Evolutionary conservation across 2,329 filamentous ascomycete genomes (phyloP).

Genomic region (Whalleya microplaca): DNA sequence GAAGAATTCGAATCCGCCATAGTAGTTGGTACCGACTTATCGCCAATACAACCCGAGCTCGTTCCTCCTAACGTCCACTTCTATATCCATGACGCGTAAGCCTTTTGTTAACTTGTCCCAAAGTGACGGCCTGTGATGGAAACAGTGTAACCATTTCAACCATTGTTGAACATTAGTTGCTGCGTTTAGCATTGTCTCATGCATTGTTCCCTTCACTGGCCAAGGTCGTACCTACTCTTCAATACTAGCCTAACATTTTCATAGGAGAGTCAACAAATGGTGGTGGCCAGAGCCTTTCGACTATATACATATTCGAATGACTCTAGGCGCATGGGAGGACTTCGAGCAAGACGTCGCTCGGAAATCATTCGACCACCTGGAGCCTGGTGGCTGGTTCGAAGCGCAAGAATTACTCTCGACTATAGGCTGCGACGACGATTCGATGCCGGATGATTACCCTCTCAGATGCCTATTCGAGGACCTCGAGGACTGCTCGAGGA

Average conservation of each 20-base stretch:
- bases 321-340: conserved; percentile 53
- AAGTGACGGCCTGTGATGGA: no score
- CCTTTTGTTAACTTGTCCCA: conserved; percentile 36
- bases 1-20: conserved; percentile 61
- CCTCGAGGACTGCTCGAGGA: conserved; percentile 43
- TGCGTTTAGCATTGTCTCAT: not conserved
- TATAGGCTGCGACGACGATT: conserved; percentile 50
- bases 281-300: conserved; percentile 58
- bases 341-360: conserved; percentile 54
- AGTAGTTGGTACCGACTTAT: conserved; percentile 68
- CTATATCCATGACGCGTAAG: conserved; percentile 67
- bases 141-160: not conserved
- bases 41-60: conserved; percentile 66
- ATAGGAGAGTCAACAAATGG: conserved; percentile 51
- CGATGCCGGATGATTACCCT: conserved; percentile 43
- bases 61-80: conserved; percentile 77
- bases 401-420: conserved; percentile 51
- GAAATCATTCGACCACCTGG: conserved; percentile 53
- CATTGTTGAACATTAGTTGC: not conserved
- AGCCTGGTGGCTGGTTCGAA: conserved; percentile 59
- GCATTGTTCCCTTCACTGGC: not conserved
- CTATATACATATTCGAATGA: conserved; percentile 57
- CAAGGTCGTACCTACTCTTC: not conserved
- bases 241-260: not conserved
- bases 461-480: conserved; percentile 47